These are phyloP conservation scores for Decorospora gaudefroyi DNA, from an alignment of 2,329 filamentous ascomycete genomes.

Conservation along the genomic window DNA sequence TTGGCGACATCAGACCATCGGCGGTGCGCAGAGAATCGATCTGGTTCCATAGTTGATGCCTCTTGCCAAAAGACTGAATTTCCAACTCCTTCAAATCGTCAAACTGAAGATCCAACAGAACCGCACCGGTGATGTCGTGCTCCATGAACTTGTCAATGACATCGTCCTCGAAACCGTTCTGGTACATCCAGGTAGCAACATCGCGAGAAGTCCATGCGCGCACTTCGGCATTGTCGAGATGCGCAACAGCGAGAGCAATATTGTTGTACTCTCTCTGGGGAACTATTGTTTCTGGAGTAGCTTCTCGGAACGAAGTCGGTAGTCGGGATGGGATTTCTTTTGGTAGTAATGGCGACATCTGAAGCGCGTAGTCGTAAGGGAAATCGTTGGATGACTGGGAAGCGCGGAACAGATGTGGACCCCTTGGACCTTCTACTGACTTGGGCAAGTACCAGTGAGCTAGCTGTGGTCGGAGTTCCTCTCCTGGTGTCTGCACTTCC, in stretches of 20 bases:
- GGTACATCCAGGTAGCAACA: conserved; percentile 84
- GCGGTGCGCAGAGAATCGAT: conserved; percentile 68
- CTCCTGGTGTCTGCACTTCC: conserved; percentile 75
- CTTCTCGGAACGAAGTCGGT: conserved; percentile 50
- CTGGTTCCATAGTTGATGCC: conserved; percentile 78
- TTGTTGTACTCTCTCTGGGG: conserved; percentile 54
- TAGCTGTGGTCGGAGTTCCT: conserved; percentile 63
- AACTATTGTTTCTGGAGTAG: conserved; percentile 46
- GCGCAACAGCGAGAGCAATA: conserved; percentile 57
- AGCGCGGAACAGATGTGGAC: conserved; percentile 82
- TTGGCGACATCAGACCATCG: conserved; percentile 46
- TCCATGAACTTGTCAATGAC: conserved; percentile 83
- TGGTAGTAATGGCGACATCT: conserved; percentile 74
- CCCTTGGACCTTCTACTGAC: conserved; percentile 76
- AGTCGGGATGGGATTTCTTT: conserved; percentile 57
- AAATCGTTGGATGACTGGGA: conserved; percentile 64
- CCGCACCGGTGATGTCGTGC: conserved; percentile 88
- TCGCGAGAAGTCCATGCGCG: conserved; percentile 72
- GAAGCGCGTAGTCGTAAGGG: conserved; percentile 59
- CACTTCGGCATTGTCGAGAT: conserved; percentile 64
- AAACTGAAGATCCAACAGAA: conserved; percentile 88
- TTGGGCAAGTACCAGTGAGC: conserved; percentile 64
- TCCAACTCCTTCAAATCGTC: conserved; percentile 83
- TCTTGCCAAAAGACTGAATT: conserved; percentile 79
- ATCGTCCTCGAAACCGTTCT: conserved; percentile 75